These are phyloP conservation scores for Ogataea corticis DNA, from an alignment of 805 yeast species.

Conservation along the genomic window DNA sequence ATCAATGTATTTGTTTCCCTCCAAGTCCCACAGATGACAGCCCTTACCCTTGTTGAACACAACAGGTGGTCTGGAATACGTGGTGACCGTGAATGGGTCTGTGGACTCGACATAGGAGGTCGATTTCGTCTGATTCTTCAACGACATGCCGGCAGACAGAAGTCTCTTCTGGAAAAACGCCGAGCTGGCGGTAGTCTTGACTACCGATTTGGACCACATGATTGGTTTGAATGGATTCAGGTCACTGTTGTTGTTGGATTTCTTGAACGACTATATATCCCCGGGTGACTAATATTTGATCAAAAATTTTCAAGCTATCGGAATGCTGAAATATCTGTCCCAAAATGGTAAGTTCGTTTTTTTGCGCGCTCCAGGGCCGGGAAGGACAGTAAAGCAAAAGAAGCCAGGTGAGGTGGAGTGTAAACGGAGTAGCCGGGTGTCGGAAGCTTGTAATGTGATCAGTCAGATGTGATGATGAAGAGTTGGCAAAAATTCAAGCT, in stretches of 20 bases:
- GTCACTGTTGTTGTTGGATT: too few species aligned
- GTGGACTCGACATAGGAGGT: constrained; percentile 42
- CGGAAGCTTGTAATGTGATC: too few species aligned
- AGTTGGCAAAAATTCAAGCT: too few species aligned
- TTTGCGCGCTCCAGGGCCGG: constrained; percentile 8
- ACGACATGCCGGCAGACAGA: constrained; percentile 6
- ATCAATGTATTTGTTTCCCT: constrained; percentile 77
- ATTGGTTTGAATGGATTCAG: neutral
- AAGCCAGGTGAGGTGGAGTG: neutral
- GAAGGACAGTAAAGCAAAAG: neutral
- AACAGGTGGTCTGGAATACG: constrained; percentile 76
- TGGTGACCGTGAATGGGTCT: constrained; percentile 64
- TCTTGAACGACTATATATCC: too few species aligned
- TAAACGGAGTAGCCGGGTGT: neutral
- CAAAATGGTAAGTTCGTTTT: constrained; percentile 7
- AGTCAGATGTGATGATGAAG: too few species aligned
- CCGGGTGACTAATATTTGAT: neutral
- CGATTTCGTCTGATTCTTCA: constrained; percentile 29
- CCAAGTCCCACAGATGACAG: constrained; percentile 76
- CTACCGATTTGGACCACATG: constrained; percentile 4
- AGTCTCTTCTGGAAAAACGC: constrained; percentile 10
- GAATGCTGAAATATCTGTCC: neutral
- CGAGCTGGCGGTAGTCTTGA: neutral
- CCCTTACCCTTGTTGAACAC: constrained; percentile 83
- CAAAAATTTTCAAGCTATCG: constrained; percentile 4